phyloP scores from a whole-genome alignment of 2,329 filamentous ascomycete species.

The Arthrobotrys iridis region DNA sequence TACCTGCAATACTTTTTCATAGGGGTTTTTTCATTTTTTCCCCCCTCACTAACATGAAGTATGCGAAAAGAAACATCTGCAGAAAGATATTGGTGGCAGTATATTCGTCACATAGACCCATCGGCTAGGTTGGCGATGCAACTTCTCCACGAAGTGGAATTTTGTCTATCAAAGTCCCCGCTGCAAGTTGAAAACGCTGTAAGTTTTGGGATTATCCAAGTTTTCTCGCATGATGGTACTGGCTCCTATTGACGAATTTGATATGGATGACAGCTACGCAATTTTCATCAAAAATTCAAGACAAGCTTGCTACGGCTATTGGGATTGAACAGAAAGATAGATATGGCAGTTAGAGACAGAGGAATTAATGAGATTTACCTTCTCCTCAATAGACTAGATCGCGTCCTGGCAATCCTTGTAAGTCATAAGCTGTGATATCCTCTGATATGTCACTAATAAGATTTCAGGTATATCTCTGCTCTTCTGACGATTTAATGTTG shows the following conservation, averaged over 20 bases:
- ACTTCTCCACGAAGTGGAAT: background rate
- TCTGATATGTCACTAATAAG: background rate
- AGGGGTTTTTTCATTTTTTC: no score
- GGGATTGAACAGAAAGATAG: no score
- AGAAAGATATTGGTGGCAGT: background rate
- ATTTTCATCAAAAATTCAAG: background rate
- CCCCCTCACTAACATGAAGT: background rate
- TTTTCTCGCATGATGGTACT: no score
- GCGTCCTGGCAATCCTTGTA: conserved; percentile 2
- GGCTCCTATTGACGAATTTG: background rate
- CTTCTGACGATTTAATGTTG: background rate
- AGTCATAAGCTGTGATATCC: no score
- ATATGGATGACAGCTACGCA: background rate
- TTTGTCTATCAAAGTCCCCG: background rate
- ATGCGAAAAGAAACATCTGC: background rate
- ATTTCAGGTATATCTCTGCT: background rate
- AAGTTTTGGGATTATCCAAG: background rate
- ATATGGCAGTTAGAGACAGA: no score
- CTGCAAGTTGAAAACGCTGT: background rate
- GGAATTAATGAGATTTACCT: background rate
- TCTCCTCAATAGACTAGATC: conserved; percentile 10
- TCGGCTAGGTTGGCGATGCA: background rate
- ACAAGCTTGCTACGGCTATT: background rate
- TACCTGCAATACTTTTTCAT: no score
- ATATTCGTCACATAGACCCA: background rate